Evolutionary conservation across 495 filamentous ascomycete genomes (phyloP), one percentile per base, ranked within the genome.

Genomic region (Neurospora cerealis): DNA sequence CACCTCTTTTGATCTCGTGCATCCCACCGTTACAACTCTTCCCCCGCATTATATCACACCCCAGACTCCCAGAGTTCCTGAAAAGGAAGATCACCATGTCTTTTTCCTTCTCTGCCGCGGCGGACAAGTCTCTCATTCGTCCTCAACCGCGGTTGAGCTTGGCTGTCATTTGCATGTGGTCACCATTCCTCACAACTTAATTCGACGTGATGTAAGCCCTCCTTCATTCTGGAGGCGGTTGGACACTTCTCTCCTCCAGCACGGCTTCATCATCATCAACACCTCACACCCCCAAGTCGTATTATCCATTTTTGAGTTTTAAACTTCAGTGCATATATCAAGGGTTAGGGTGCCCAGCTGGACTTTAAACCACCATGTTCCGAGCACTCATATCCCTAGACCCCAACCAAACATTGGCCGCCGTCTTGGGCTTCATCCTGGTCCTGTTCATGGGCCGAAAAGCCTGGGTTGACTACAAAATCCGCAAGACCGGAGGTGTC

Each of bases 401-500:
- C 60, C 41, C 46, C 0, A n/a, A 62, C 8, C 69, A 77, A 41
- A 32, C 70, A n/a, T 71, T 42, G 39, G 70, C 66, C 10, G 60
- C 72, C n/a, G 28, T 72, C n/a, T 19, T 79, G 11, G 60, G 39
- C 72, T 46, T 15, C 13, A 17, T 79, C 21, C 42, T 75, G 42
- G 39, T 62, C 71, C 73, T 70, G 24, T 79, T 72, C 39, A 28
- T 42, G 9, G 32, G n/a, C 10, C 69, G 70, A 38, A 73, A 70
- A 42, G 72, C 62, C 71, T 40, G 72, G 11, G 54, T 73, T 7
- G 75, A 79, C 69, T 72, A 74, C 72, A 74, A 48, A n/a, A 74
- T 80, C 54, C 73, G 76, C 32, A 77, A 72, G 42, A 8, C 69
- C 4, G 76, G 74, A 3, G 77, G 75, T 28, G 75, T 79, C 15